Conservation (phyloP, 1,139 yeast species). For the Pichia sp. region DNA sequence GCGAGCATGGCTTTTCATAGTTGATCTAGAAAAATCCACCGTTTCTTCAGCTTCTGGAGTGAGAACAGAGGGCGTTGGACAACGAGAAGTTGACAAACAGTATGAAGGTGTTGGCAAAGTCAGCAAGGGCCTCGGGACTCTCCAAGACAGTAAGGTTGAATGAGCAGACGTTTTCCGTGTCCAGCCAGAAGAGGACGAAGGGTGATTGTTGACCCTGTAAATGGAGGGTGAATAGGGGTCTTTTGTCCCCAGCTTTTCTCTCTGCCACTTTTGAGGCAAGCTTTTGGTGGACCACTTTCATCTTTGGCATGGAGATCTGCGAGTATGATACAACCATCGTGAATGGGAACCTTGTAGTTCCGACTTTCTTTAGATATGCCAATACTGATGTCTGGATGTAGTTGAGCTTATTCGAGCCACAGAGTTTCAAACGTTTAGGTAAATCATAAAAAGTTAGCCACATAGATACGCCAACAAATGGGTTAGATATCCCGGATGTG, state of each 20-base stretch:
- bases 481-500: not conserved
- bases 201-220: conserved; percentile 15
- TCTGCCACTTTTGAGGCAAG: not conserved
- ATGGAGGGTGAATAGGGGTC: conserved; percentile 15
- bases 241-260: not conserved
- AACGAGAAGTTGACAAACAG: conserved; percentile 11
- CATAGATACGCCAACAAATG: not conserved
- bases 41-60: not conserved
- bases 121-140: not conserved
- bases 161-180: conserved; percentile 16
- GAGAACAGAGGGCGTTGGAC: not conserved
- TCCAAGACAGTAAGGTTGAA: conserved; percentile 13
- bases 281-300: not conserved
- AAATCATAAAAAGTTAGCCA: conserved; percentile 11
- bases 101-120: conserved; percentile 15
- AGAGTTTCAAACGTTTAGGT: not conserved
- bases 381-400: conserved; percentile 2
- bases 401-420: not conserved
- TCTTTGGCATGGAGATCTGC: not conserved
- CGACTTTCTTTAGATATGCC: conserved; percentile 1
- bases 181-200: conserved; percentile 19
- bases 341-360: conserved; percentile 5
- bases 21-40: conserved; percentile 21
- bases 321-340: conserved; percentile 5
- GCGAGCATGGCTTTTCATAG: not conserved